phyloP scores from a whole-genome alignment of 441 rosid genomes.

The Aquilaria agallochum region DNA sequence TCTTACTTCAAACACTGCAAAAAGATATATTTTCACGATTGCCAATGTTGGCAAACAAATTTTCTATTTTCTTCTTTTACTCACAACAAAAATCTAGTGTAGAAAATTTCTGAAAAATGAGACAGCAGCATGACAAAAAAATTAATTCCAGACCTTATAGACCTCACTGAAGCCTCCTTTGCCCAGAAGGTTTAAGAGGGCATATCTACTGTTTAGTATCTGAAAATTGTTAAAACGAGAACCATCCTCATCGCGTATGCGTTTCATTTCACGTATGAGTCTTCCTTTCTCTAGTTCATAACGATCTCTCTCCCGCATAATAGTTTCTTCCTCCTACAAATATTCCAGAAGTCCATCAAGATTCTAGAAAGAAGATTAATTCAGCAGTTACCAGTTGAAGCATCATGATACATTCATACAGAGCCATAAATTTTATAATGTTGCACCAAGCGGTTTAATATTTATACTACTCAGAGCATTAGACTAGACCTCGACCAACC shows the following conservation, averaged over 20 bases:
- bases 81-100: too few species aligned
- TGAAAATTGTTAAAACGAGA: slow-evolving; percentile 97
- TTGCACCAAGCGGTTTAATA: too few species aligned
- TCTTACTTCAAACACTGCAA: slow-evolving; percentile 67
- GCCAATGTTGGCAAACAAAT: slow-evolving; percentile 52
- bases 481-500: slow-evolving; percentile 2
- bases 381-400: slow-evolving; percentile 3
- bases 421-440: not conserved
- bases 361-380: slow-evolving; percentile 4
- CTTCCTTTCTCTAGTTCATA: slow-evolving; percentile 95
- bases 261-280: slow-evolving; percentile 98
- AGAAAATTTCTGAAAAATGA: slow-evolving; percentile 3
- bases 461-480: not conserved
- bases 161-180: slow-evolving; percentile 99
- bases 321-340: slow-evolving; percentile 82
- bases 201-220: slow-evolving; percentile 85
- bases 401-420: slow-evolving; percentile 6
- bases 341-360: slow-evolving; percentile 20
- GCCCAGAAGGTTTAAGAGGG: slow-evolving; percentile 96
- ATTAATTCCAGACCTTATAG: slow-evolving; percentile 77
- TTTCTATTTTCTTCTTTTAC: slow-evolving; percentile 7
- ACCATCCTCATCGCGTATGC: slow-evolving; percentile 98
- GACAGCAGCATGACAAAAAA: slow-evolving; percentile 16
- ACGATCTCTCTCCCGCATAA: slow-evolving; percentile 97
- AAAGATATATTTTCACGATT: slow-evolving; percentile 48